A percentile compares a stretch with the other conserved stretches of the same genome.
Evolutionary conservation across 2,329 filamentous ascomycete species (phyloP).

Genomic region (Septoria petroselini): DNA sequence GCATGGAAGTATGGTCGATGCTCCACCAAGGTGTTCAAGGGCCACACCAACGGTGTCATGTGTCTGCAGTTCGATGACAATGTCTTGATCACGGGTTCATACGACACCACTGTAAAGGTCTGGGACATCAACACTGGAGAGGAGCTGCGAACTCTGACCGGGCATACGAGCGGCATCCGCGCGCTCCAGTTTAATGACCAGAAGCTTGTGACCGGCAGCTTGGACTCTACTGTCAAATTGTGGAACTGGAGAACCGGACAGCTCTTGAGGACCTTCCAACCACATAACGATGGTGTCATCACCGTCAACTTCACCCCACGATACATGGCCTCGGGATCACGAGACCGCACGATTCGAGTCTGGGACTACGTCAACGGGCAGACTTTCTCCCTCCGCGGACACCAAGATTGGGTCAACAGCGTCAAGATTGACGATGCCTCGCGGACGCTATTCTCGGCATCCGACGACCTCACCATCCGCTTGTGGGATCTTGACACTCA

Average conservation of each 20-base stretch:
- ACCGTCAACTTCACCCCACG: conserved; percentile 82
- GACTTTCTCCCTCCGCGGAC: conserved; percentile 74
- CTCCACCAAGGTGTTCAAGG: conserved; percentile 77
- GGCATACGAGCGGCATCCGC: conserved; percentile 79
- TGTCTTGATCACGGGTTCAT: conserved; percentile 88
- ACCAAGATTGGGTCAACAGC: conserved; percentile 95
- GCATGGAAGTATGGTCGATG: conserved; percentile 97
- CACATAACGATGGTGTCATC: conserved; percentile 79
- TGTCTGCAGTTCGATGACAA: conserved; percentile 79
- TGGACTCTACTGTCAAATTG: conserved; percentile 83
- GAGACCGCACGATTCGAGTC: conserved; percentile 85
- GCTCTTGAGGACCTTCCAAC: conserved; percentile 74
- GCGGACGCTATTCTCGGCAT: conserved; percentile 85
- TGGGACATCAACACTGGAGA: conserved; percentile 91
- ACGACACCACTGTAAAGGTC: conserved; percentile 91
- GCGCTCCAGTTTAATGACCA: conserved; percentile 90
- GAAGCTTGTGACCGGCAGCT: conserved; percentile 84
- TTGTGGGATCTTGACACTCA: conserved; percentile 90
- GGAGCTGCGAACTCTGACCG: conserved; percentile 77
- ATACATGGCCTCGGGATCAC: conserved; percentile 81
- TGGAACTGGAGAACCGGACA: conserved; percentile 97
- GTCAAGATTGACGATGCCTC: conserved; percentile 72
- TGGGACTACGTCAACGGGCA: conserved; percentile 72
- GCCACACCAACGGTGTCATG: conserved; percentile 84
- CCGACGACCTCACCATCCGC: conserved; percentile 86